Conservation (phyloP, 2,329 filamentous ascomycete species). For the Rhynchosporium secalis region DNA sequence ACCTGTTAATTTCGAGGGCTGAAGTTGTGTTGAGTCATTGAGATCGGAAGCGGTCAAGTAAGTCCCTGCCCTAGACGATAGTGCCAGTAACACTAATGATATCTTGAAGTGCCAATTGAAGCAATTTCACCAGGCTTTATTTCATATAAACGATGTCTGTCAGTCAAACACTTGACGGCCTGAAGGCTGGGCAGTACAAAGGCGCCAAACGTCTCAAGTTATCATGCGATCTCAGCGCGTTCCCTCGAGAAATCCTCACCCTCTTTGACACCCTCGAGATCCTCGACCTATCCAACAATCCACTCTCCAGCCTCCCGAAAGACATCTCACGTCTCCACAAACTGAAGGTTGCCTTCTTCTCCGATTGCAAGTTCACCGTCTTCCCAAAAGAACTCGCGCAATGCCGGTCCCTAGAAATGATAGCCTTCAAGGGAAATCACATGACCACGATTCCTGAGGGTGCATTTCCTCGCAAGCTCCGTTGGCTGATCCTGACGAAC, state of each 20-base stretch:
- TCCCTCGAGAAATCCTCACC: constrained; percentile 46
- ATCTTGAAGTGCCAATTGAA: background rate
- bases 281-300: constrained; percentile 50
- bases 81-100: background rate
- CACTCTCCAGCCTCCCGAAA: constrained; percentile 45
- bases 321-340: constrained; percentile 44
- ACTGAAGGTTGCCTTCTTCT: constrained; percentile 50
- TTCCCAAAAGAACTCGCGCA: constrained; percentile 47
- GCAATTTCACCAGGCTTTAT: background rate
- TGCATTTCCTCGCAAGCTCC: constrained; percentile 45
- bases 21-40: background rate
- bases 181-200: constrained; percentile 33
- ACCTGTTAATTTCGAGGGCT: background rate
- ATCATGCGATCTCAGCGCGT: constrained; percentile 32
- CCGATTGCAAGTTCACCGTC: constrained; percentile 46
- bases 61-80: background rate
- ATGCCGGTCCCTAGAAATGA: constrained; percentile 50
- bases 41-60: background rate
- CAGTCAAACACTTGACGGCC: constrained; percentile 27
- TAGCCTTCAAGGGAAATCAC: constrained; percentile 49
- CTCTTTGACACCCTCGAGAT: constrained; percentile 46
- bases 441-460: constrained; percentile 47
- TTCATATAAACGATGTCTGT: constrained; percentile 20
- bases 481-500: constrained; percentile 52
- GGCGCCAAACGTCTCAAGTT: constrained; percentile 36